phyloP scores from a whole-genome alignment of 305 asterid genomes.

The Fraxinus albicans region DNA sequence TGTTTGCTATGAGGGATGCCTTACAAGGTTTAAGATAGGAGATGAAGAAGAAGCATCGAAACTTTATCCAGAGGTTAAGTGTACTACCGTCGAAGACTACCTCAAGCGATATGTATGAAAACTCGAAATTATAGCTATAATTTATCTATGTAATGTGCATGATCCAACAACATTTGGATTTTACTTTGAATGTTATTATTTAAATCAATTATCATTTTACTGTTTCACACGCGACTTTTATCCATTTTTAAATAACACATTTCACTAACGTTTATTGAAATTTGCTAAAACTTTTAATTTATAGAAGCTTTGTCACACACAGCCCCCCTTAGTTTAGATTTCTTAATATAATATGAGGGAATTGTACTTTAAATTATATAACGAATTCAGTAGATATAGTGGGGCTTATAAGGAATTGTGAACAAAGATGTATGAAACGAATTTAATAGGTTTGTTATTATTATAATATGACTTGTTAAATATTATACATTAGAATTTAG shows the following conservation, averaged over 20 bases:
- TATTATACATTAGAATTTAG: neutral
- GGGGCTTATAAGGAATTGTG: neutral
- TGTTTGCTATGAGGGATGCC: slow-evolving; percentile 44
- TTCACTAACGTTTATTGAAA: no score
- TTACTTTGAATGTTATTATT: neutral
- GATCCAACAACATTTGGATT: neutral
- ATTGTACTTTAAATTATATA: neutral
- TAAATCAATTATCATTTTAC: neutral
- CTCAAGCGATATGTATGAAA: slow-evolving; percentile 36
- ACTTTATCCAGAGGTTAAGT: slow-evolving; percentile 47
- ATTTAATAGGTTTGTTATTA: neutral
- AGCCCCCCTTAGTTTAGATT: neutral
- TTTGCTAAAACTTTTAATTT: neutral
- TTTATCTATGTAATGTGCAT: neutral
- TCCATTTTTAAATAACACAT: no score
- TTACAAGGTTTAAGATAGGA: slow-evolving; percentile 47
- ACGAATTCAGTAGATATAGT: neutral
- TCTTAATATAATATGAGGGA: neutral
- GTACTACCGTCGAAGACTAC: slow-evolving; percentile 33
- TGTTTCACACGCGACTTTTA: no score
- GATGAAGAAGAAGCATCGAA: slow-evolving; percentile 47
- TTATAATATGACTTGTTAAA: neutral
- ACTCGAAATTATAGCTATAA: neutral
- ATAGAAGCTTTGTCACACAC: neutral
- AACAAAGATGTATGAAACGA: neutral